A percentile compares a stretch with the other conserved stretches of the same genome.
phyloP scores from a whole-genome alignment of 2,329 filamentous ascomycete genomes.

The Penicillium polonicum region DNA sequence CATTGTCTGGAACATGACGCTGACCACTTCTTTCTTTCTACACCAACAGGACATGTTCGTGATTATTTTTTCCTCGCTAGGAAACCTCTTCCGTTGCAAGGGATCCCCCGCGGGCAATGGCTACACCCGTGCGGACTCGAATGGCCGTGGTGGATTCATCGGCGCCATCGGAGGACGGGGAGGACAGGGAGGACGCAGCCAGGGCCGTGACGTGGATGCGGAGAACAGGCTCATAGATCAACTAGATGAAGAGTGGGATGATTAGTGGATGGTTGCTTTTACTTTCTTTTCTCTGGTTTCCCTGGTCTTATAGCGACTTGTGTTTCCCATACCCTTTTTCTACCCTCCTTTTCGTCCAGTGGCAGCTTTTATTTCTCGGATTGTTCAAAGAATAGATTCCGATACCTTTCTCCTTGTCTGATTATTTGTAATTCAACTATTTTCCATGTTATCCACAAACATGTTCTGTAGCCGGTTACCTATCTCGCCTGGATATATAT shows the following conservation, averaged over 20 bases:
- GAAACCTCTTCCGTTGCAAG: constrained; percentile 39
- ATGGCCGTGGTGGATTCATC: constrained; percentile 32
- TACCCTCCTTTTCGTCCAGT: not conserved
- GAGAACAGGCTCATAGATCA: constrained; percentile 95
- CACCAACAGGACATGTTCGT: constrained; percentile 46
- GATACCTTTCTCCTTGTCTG: not conserved
- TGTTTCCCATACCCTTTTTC: not conserved
- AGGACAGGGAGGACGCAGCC: constrained; percentile 18
- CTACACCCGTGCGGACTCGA: constrained; percentile 35
- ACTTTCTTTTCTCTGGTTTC: not conserved
- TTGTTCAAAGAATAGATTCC: not conserved
- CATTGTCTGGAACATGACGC: constrained; percentile 6
- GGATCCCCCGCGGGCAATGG: constrained; percentile 33
- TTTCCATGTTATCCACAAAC: not conserved
- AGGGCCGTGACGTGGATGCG: constrained; percentile 60
- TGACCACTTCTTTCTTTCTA: constrained; percentile 15
- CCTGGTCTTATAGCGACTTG: constrained; percentile 1
- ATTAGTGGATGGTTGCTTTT: constrained; percentile 40
- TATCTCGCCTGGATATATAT: not conserved
- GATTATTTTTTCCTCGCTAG: constrained; percentile 48
- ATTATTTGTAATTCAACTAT: not conserved
- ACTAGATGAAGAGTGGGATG: constrained; percentile 95
- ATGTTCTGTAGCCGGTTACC: not conserved
- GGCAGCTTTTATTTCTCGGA: not conserved
- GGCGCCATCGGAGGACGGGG: constrained; percentile 37